Evolutionary conservation across 768 basidiomycete genomes (phyloP), one percentile per base, ranked within the genome.

Genomic region (Amanita polypyramis): DNA sequence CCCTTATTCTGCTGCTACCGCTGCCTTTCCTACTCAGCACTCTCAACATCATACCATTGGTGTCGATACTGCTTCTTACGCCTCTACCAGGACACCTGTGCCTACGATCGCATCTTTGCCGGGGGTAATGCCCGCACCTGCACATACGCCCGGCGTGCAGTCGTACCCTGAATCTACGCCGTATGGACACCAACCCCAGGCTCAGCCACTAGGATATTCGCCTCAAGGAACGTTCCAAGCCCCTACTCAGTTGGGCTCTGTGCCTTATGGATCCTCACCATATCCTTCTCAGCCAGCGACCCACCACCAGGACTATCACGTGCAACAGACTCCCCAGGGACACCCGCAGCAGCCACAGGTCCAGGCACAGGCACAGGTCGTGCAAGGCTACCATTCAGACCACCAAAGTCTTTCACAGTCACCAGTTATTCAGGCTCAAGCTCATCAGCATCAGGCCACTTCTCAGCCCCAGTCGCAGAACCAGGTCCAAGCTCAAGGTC

Each of bases 1-100:
- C 34, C 15, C 55, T 60, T n/a, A 71, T 65, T 50, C 67, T 64
- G 3, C 34, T 7, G 9, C 50, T 43, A 56, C 58, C 17, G 51
- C 54, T 20, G 53, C 60, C n/a, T 32, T 60, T 47, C 58, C 14
- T 59, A 61, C 48, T 47, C 50, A 33, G 17, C 25, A 33, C 17
- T 2, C 3, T 33, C 3, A 3, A 2, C 6, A 33, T n/a, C 15
- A 27, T 7, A 27, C 25, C 25, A 7, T 7, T 7, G 25, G 25
- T 14, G 14, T 27, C 44, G 25, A 36, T 23, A 25, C 39, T 36
- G 33, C 40, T 34, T 34, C 49, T 6, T 47, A 54, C 17, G 4
- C 30, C 33, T 38, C 43, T 29, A 12, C 49, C 9, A 27, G 4
- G 7, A 43, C 52, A 21, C 39, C 52, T 30, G 30, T 19, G 27